These are phyloP conservation scores for Zychaea mexicana DNA, from an alignment of 371 early-diverging fungal genomes.

Conservation along the genomic window DNA sequence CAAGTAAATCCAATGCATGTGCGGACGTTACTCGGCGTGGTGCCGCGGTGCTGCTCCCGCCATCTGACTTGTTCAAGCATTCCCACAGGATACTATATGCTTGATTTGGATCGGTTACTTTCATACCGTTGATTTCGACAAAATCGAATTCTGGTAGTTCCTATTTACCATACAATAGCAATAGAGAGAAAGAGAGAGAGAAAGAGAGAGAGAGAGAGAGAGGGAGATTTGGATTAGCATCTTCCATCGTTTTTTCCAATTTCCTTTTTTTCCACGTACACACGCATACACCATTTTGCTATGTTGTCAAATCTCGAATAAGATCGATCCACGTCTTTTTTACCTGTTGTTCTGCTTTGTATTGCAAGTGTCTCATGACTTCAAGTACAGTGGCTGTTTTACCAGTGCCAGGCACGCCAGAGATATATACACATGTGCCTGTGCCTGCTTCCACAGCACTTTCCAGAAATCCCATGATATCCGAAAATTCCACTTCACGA, in stretches of 20 bases:
- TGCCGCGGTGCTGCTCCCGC: background rate
- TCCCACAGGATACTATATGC: constrained; percentile 87
- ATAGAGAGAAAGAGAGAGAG: too few relatives aligned
- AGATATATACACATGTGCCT: constrained; percentile 84
- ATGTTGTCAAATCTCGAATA: too few relatives aligned
- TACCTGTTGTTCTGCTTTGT: constrained; percentile 70
- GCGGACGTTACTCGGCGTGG: constrained; percentile 60
- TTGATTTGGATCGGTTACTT: constrained; percentile 89
- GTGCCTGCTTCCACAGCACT: constrained; percentile 75
- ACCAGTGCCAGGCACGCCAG: constrained; percentile 98
- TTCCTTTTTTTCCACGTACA: background rate
- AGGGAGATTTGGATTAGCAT: too few relatives aligned
- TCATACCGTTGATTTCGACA: constrained; percentile 97
- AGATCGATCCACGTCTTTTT: background rate
- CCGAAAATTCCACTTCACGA: constrained; percentile 86
- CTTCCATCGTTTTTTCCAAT: too few relatives aligned
- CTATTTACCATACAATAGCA: too few relatives aligned
- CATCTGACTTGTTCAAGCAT: constrained; percentile 40
- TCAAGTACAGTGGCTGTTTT: constrained; percentile 96
- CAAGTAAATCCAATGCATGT: constrained; percentile 80
- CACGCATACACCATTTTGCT: background rate
- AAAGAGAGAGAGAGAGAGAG: too few relatives aligned
- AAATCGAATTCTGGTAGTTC: constrained; percentile 77
- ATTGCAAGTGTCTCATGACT: constrained; percentile 78
- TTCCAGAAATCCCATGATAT: constrained; percentile 72